phyloP scores from a whole-genome alignment of 106 monocot genomes.

The Acanthochlamys bracteata region DNA sequence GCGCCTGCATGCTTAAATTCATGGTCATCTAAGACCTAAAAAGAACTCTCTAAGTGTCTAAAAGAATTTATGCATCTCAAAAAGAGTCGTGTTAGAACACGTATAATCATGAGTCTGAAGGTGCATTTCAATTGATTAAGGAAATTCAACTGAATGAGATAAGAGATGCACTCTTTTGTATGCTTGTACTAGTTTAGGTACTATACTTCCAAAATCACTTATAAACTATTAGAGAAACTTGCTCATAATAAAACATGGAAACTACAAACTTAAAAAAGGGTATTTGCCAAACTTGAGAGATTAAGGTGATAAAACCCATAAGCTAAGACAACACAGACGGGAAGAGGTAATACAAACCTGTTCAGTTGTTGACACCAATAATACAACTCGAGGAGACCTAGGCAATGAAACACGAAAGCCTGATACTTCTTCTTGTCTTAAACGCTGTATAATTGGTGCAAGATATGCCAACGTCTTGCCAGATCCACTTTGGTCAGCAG shows the following conservation, averaged over 20 bases:
- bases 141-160: no score
- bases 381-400: constrained; percentile 54
- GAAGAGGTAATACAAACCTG: constrained; percentile 14
- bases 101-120: no score
- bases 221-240: no score
- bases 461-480: constrained; percentile 96
- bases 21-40: neutral
- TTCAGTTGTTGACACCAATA: constrained; percentile 89
- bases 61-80: neutral
- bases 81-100: neutral
- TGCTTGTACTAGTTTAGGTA: no score
- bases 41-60: neutral
- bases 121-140: no score
- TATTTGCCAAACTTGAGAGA: no score
- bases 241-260: no score
- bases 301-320: no score
- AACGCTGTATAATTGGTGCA: constrained; percentile 60
- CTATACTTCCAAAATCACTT: no score
- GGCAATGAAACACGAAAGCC: constrained; percentile 49
- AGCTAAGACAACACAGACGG: no score
- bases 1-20: constrained; percentile 38
- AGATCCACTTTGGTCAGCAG: constrained; percentile 97
- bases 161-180: no score
- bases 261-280: no score
- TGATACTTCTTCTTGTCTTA: constrained; percentile 70